phyloP scores from a whole-genome alignment of 106 monocot species.

The Gastrodia elata region DNA sequence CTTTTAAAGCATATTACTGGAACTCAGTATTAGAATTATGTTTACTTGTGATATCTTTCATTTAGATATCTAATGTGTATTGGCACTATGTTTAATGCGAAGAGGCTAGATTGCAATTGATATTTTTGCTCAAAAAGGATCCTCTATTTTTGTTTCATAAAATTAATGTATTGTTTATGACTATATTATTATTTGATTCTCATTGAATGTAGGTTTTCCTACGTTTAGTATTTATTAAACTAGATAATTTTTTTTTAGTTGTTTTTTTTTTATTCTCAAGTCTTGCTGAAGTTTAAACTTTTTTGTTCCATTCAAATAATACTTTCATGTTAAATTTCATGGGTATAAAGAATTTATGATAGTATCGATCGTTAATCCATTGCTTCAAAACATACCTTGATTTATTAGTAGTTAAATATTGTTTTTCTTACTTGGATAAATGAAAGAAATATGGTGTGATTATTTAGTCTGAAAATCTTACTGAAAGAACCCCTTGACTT shows the following conservation, averaged over 20 bases:
- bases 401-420: neutral
- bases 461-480: too few relatives aligned
- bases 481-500: too few relatives aligned
- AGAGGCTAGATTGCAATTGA: neutral
- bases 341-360: neutral
- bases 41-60: neutral
- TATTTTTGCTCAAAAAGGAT: neutral
- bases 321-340: neutral
- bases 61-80: neutral
- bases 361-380: neutral
- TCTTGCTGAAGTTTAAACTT: neutral
- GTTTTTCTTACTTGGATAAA: neutral
- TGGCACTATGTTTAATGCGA: neutral
- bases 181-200: neutral
- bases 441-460: too few relatives aligned
- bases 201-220: neutral
- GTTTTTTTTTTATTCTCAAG: neutral
- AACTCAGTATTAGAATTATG: neutral
- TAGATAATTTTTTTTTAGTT: slow-evolving; percentile 1
- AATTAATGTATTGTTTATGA: neutral
- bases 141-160: neutral
- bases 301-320: neutral
- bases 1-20: neutral
- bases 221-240: neutral
- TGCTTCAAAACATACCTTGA: neutral